Conservation (phyloP, 176 grass and related monocot species). For the Phoenix roebelenii region DNA sequence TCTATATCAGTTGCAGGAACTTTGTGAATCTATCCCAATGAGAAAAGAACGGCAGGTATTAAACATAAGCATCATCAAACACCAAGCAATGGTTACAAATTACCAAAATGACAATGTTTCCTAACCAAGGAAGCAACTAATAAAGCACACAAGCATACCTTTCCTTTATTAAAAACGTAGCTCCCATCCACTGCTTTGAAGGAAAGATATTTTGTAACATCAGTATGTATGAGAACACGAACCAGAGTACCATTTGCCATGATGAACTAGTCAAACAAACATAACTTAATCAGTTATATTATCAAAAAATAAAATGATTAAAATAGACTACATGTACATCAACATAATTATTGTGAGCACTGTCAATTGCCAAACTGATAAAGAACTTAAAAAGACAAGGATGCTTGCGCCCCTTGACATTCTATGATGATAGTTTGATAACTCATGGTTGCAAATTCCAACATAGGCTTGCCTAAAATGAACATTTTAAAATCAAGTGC, state of each 20-base stretch:
- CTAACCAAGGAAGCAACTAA: background rate
- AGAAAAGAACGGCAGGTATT: background rate
- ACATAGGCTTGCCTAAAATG: too few relatives aligned
- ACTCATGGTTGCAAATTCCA: too few relatives aligned
- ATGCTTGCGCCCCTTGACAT: too few relatives aligned
- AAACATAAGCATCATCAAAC: background rate
- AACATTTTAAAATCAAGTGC: too few relatives aligned
- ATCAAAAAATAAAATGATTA: background rate
- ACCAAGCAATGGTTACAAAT: slow-evolving; percentile 1
- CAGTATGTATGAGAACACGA: slow-evolving; percentile 70
- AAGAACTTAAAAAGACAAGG: too few relatives aligned
- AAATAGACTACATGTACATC: too few relatives aligned
- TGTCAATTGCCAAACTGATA: too few relatives aligned
- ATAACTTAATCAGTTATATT: slow-evolving; percentile 8
- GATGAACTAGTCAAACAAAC: slow-evolving; percentile 54
- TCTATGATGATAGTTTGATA: too few relatives aligned
- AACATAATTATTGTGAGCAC: too few relatives aligned
- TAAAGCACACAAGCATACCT: slow-evolving; percentile 25
- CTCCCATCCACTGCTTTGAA: slow-evolving; percentile 86
- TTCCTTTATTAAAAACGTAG: slow-evolving; percentile 85
- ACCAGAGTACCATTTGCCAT: slow-evolving; percentile 84
- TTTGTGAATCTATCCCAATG: slow-evolving; percentile 61
- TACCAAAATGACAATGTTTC: background rate
- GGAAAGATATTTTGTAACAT: slow-evolving; percentile 77
- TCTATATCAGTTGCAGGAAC: slow-evolving; percentile 84